Conservation (phyloP, 78 protist genomes). For the Dictyostelium citrinum region DNA sequence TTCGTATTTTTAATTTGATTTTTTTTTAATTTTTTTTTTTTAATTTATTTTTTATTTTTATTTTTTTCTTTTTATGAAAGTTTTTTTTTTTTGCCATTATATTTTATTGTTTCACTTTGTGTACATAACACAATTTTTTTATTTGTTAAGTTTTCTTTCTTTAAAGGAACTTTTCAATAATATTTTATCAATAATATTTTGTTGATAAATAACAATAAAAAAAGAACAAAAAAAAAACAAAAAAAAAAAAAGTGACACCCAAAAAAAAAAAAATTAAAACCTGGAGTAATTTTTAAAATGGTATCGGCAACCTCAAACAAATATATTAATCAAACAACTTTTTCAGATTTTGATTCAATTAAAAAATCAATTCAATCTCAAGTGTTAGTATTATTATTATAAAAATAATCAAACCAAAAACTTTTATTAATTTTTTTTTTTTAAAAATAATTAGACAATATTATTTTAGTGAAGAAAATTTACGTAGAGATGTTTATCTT, state of each 20-base stretch:
- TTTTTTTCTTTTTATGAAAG: background rate
- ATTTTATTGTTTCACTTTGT: background rate
- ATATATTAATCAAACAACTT: background rate
- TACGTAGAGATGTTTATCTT: constrained; percentile 78
- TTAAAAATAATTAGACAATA: constrained; percentile 6
- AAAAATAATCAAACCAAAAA: no score
- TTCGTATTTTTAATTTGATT: background rate
- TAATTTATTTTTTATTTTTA: background rate
- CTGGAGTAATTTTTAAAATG: background rate
- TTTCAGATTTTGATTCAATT: constrained; percentile 6
- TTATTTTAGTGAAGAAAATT: constrained; percentile 84
- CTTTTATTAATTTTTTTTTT: background rate
- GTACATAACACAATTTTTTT: background rate
- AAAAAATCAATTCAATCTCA: constrained; percentile 5
- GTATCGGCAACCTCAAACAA: background rate
- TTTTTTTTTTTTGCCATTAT: background rate
- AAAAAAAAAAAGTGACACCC: background rate
- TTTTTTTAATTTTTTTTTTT: background rate
- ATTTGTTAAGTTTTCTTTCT: background rate
- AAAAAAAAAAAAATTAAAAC: background rate
- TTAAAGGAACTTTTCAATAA: background rate
- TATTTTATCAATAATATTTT: background rate
- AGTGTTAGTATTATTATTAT: background rate
- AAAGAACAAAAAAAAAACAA: background rate
- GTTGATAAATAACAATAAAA: background rate